Conservation (phyloP, 2,329 filamentous ascomycete genomes). For the Furcasterigmium sp. region DNA sequence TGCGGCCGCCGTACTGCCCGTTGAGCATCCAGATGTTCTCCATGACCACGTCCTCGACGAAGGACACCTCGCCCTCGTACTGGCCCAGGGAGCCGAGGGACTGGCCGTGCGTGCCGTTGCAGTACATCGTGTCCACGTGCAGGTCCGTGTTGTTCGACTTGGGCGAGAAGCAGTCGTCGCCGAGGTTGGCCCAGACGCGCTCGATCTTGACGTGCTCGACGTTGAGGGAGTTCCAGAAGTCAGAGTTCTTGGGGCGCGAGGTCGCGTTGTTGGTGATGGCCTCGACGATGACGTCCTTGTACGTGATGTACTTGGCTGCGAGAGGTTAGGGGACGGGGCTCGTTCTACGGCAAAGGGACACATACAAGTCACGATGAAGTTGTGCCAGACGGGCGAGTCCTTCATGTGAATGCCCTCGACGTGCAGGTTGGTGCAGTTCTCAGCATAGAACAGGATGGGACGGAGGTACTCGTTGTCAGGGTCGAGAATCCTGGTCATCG, state of each 20-base stretch:
- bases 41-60: slow-evolving; percentile 43
- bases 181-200: slow-evolving; percentile 46
- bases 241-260: slow-evolving; percentile 57
- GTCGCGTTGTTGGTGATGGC: slow-evolving; percentile 55
- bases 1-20: slow-evolving; percentile 51
- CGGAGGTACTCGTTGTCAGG: slow-evolving; percentile 50
- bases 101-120: slow-evolving; percentile 57
- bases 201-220: slow-evolving; percentile 11
- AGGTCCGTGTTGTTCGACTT: slow-evolving; percentile 58
- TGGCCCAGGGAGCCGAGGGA: slow-evolving; percentile 57
- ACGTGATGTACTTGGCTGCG: slow-evolving; percentile 40
- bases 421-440: slow-evolving; percentile 53
- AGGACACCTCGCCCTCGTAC: slow-evolving; percentile 40
- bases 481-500: slow-evolving; percentile 32
- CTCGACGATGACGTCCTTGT: slow-evolving; percentile 49
- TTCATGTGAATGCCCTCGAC: slow-evolving; percentile 54
- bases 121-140: slow-evolving; percentile 52
- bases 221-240: slow-evolving; percentile 23
- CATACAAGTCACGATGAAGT: slow-evolving; percentile 51
- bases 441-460: slow-evolving; percentile 55
- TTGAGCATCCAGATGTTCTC: slow-evolving; percentile 48
- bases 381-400: slow-evolving; percentile 60
- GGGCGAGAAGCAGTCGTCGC: slow-evolving; percentile 60
- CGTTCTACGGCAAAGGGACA: neutral
- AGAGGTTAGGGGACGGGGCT: neutral